A percentile compares a stretch with the other conserved stretches of the same genome.
Evolutionary conservation across 768 basidiomycete species (phyloP).

Genomic region (Macrolepiota albuminosa): DNA sequence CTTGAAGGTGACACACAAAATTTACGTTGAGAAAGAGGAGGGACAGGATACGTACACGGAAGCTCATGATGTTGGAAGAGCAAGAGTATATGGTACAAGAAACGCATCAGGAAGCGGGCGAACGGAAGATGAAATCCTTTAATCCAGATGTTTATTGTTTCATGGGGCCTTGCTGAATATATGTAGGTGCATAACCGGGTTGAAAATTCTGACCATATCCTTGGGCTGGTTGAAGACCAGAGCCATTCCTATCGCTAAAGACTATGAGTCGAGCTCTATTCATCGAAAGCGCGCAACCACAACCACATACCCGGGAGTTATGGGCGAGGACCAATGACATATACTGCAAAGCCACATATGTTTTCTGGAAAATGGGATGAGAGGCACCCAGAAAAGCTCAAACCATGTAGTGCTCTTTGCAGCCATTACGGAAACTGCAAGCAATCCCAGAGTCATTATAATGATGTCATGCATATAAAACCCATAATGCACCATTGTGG

Average conservation of each 20-base stretch:
- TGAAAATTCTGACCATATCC: slow-evolving; percentile 27
- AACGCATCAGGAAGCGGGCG: not conserved
- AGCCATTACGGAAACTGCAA: slow-evolving; percentile 50
- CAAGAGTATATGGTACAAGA: not conserved
- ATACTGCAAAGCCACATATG: slow-evolving; percentile 69
- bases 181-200: slow-evolving; percentile 37
- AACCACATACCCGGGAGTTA: slow-evolving; percentile 44
- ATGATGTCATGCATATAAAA: not conserved
- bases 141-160: slow-evolving; percentile 11
- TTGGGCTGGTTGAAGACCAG: slow-evolving; percentile 16
- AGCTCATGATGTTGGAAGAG: not conserved
- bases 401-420: slow-evolving; percentile 72
- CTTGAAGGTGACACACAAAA: not conserved
- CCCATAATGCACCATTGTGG: slow-evolving; percentile 50
- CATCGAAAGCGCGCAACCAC: not conserved
- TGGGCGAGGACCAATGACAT: slow-evolving; percentile 59
- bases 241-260: slow-evolving; percentile 18
- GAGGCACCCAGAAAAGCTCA: slow-evolving; percentile 69
- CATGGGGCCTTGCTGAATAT: slow-evolving; percentile 22
- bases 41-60: not conserved
- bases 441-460: not conserved
- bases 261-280: not conserved
- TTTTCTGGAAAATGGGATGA: slow-evolving; percentile 58
- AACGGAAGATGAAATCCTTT: not conserved
- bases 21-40: not conserved